Evolutionary conservation across 1,139 yeast species (phyloP), one percentile per base, ranked within the genome.

Genomic region (Blastobotrys aristatus): DNA sequence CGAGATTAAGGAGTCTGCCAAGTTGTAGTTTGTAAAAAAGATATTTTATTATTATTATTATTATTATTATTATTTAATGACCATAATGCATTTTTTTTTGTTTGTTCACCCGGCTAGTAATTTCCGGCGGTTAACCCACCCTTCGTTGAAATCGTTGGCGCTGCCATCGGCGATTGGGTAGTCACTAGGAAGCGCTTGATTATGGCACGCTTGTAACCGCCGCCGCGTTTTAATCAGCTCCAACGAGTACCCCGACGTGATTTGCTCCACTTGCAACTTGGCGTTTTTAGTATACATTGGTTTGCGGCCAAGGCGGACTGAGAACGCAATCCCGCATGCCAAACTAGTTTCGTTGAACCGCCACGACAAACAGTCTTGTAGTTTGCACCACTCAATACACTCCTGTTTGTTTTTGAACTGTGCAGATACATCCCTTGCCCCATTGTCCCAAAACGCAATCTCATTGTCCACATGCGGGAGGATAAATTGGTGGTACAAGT

Each of bases 1-100:
- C 10, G 73, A 70, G 55, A 57, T 59, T 20, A 52, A 57, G 40
- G 48, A 52, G 38, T 51, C 56, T 54, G 53, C 71, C 53, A 68
- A 68, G 62, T 59, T 67, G 50, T 67, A 24, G 27, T 24, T 24
- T 24, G 8, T 6, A 24, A 24, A 24, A 24, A 24, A 6, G 5
- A 24, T 6, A 24, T 24, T 6, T 10, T 24, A 10, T 24, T 24
- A n/a, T n/a, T n/a, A n/a, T n/a, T n/a, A n/a, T n/a, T n/a, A n/a
- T n/a, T n/a, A n/a, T n/a, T n/a, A n/a, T n/a, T n/a, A n/a, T n/a
- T n/a, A n/a, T n/a, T n/a, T n/a, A n/a, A n/a, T n/a, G n/a, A n/a
- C n/a, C 30, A 26, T 8, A 26, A 8, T 26, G 30, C n/a, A n/a
- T n/a, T n/a, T n/a, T n/a, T n/a, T n/a, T n/a, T n/a, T n/a, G n/a